Base-by-base conservation (phyloP, 768 basidiomycete species). In the Tulasnella sp. region DNA sequence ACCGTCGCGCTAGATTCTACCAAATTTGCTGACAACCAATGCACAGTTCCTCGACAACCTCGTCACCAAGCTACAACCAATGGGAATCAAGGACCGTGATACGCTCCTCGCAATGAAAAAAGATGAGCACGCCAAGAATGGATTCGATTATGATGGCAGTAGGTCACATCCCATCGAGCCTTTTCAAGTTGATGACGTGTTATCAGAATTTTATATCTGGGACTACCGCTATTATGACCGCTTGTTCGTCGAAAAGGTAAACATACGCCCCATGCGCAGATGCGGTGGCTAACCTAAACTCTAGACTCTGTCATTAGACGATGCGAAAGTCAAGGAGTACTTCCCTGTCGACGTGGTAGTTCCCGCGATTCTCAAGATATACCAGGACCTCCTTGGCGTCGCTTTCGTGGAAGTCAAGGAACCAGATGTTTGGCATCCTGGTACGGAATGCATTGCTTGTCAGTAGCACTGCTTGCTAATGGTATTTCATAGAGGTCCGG, bases 311-410 rank as follows among this genome's bases (percentile, higher is more conserved):
- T 51, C 49, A 15, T 35, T 89, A 32, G 86, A 91, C 60, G 85
- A 90, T 62, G 77, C 77, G 61, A 72, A 82, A 11, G 80, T 92
- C 62, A 90, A 91, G 69, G 84, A 91, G 67, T 88, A 90, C 68
- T 91, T 93, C 77, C 87, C 88, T 0, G 90, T 91, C 2, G 74
- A 80, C 2, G 77, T 82, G 15, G 86, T 93, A 40, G 84, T 93
- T 9, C 84, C 86, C 5, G 75, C 83, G 3, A 87, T 93, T 63
- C 74, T 93, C 45, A 72, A 78, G 12, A 87, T 92, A 65, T 93
- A 92, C 68, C 86, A 90, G 67, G 80, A 80, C 56, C 70, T 92
- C 17, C 78, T 93, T 25, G 77, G 84, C 15, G 86, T 93, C 36
- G 73, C 74, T 57, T 89, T 91, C 34, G 63, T 72, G 2, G 71